Percentiles rank a stretch among this genome's conserved stretches.
Conservation (phyloP, 2,329 filamentous ascomycete genomes). For the Pseudodiploospora longispora region DNA sequence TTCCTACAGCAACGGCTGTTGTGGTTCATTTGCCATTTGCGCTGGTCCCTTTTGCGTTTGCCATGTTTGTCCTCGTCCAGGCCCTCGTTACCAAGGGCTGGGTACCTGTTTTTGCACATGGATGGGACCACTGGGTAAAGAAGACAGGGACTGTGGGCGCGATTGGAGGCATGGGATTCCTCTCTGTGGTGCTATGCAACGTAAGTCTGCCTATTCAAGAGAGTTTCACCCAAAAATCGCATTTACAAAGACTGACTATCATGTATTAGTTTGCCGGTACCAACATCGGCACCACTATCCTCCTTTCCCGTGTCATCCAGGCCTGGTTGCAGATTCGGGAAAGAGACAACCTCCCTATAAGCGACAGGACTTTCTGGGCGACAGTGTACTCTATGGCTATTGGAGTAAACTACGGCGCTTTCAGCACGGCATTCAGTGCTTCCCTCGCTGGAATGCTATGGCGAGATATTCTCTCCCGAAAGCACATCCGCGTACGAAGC, state of each 20-base stretch:
- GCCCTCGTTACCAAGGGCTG: constrained; percentile 66
- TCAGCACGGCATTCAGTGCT: constrained; percentile 64
- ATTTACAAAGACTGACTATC: not conserved
- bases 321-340: constrained; percentile 55
- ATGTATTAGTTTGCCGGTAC: constrained; percentile 59
- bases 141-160: constrained; percentile 61
- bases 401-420: constrained; percentile 68
- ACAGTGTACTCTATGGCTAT: constrained; percentile 69
- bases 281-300: constrained; percentile 69
- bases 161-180: constrained; percentile 65
- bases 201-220: constrained; percentile 36
- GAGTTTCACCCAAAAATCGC: too few relatives aligned
- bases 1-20: constrained; percentile 60
- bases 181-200: constrained; percentile 64
- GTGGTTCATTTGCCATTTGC: constrained; percentile 58
- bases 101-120: constrained; percentile 64
- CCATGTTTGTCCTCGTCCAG: constrained; percentile 70
- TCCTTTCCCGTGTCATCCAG: constrained; percentile 63
- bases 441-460: constrained; percentile 65
- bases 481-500: constrained; percentile 56
- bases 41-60: constrained; percentile 62
- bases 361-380: constrained; percentile 61
- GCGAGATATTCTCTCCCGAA: constrained; percentile 60
- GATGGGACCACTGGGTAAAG: constrained; percentile 65
- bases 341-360: constrained; percentile 39